Evolutionary conservation across 2,329 filamentous ascomycete species (phyloP).

Genomic region (Epichloe glyceriae): DNA sequence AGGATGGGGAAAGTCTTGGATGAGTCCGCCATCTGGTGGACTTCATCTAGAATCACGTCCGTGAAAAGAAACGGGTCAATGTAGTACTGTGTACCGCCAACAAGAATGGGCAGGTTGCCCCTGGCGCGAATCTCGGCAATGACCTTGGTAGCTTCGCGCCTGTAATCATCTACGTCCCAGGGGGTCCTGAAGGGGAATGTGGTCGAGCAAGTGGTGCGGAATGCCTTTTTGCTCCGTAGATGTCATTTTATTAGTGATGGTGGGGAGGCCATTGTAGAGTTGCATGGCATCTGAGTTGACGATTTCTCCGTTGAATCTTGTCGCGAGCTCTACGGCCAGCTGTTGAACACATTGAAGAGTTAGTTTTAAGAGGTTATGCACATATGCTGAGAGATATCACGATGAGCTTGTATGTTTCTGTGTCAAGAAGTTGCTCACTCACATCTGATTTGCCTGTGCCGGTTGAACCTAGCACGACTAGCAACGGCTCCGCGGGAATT

Average conservation of each 20-base stretch:
- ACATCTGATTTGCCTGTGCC: constrained; percentile 92
- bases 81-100: constrained; percentile 94
- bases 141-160: constrained; percentile 49
- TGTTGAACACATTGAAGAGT: constrained; percentile 21
- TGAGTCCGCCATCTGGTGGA: constrained; percentile 20
- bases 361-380: background rate
- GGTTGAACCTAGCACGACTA: constrained; percentile 78
- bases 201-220: constrained; percentile 77
- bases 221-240: constrained; percentile 61
- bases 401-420: background rate
- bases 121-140: constrained; percentile 68
- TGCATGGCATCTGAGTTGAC: constrained; percentile 99
- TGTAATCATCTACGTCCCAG: constrained; percentile 74
- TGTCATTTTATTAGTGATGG: constrained; percentile 92
- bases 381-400: background rate
- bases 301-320: constrained; percentile 75
- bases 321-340: constrained; percentile 82
- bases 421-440: constrained; percentile 15
- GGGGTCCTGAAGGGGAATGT: constrained; percentile 63
- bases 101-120: constrained; percentile 75
- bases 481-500: constrained; percentile 44
- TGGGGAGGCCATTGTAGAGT: constrained; percentile 79
- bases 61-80: constrained; percentile 73
- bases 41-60: constrained; percentile 42
- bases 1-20: constrained; percentile 53